phyloP scores from a whole-genome alignment of 2,329 filamentous ascomycete genomes.

The Cordyceps cicadae region DNA sequence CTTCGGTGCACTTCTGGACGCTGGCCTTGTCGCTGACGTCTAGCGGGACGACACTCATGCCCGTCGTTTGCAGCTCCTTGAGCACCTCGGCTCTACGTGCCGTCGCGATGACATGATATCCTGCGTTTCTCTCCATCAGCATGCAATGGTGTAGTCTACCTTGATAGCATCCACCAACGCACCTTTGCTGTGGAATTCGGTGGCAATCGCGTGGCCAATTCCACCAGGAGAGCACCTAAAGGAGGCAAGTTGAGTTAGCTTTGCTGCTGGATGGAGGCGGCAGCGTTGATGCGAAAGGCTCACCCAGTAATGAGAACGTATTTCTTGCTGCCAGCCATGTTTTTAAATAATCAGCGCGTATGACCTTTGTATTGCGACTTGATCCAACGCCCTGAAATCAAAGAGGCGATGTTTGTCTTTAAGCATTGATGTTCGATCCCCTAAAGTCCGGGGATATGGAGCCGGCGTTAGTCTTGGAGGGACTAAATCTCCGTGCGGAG shows the following conservation, averaged over 20 bases:
- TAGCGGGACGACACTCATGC: constrained; percentile 42
- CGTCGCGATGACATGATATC: constrained; percentile 48
- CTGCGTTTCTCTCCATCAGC: constrained; percentile 22
- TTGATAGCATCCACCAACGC: constrained; percentile 20
- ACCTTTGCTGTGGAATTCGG: constrained; percentile 18
- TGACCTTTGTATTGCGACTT: not conserved
- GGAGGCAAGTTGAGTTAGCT: not conserved
- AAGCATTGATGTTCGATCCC: not conserved
- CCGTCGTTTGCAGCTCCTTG: constrained; percentile 34
- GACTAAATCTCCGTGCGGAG: not conserved
- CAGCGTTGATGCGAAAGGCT: constrained; percentile 4
- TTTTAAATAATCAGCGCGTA: not conserved
- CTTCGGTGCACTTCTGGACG: constrained; percentile 38
- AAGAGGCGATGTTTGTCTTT: not conserved
- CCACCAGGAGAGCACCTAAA: constrained; percentile 49
- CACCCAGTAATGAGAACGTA: constrained; percentile 45
- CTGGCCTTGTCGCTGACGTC: constrained; percentile 46
- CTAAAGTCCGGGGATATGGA: not conserved
- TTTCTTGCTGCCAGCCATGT: constrained; percentile 23
- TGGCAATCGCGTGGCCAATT: constrained; percentile 47
- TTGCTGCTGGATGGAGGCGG: too few relatives aligned
- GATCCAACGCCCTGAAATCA: not conserved
- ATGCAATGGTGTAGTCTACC: constrained; percentile 16
- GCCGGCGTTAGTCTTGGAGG: not conserved
- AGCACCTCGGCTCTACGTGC: constrained; percentile 43